phyloP scores from a whole-genome alignment of 2,329 filamentous ascomycete genomes.

The Ceratocystis variospora region DNA sequence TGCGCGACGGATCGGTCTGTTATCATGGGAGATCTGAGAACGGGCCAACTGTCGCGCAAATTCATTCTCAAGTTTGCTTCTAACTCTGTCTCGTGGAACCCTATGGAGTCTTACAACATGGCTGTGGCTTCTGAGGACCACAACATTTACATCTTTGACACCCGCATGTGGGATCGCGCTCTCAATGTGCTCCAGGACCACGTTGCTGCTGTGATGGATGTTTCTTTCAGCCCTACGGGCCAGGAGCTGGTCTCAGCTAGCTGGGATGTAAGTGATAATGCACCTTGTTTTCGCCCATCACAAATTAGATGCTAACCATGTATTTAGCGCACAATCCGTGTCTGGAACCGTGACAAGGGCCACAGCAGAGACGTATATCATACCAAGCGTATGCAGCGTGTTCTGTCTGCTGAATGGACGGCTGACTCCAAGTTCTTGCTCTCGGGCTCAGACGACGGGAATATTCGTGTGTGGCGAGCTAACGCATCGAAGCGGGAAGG shows the following conservation, averaged over 20 bases:
- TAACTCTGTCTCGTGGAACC: constrained; percentile 83
- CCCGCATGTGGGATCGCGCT: constrained; percentile 75
- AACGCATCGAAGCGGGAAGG: constrained; percentile 72
- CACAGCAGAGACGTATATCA: constrained; percentile 91
- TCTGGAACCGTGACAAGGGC: constrained; percentile 69
- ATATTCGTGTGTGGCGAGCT: constrained; percentile 71
- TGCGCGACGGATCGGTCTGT: constrained; percentile 74
- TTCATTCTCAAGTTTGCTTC: constrained; percentile 68
- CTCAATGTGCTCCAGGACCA: constrained; percentile 84
- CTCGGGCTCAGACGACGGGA: constrained; percentile 86
- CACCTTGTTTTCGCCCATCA: constrained; percentile 31
- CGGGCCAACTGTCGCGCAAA: constrained; percentile 67
- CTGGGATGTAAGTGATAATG: constrained; percentile 39
- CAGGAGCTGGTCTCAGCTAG: constrained; percentile 84
- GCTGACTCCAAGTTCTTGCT: constrained; percentile 83
- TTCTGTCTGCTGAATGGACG: constrained; percentile 73
- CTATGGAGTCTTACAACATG: constrained; percentile 93
- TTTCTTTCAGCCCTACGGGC: constrained; percentile 88
- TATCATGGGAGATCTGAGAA: constrained; percentile 84
- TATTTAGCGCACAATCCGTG: constrained; percentile 56
- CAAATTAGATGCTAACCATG: constrained; percentile 32
- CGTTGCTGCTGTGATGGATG: constrained; percentile 84
- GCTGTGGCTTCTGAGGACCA: constrained; percentile 90
- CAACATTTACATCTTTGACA: constrained; percentile 79
- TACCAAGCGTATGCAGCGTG: constrained; percentile 94